These are phyloP conservation scores for Geranium brycei DNA, from an alignment of 345 rosid genomes.

Conservation along the genomic window DNA sequence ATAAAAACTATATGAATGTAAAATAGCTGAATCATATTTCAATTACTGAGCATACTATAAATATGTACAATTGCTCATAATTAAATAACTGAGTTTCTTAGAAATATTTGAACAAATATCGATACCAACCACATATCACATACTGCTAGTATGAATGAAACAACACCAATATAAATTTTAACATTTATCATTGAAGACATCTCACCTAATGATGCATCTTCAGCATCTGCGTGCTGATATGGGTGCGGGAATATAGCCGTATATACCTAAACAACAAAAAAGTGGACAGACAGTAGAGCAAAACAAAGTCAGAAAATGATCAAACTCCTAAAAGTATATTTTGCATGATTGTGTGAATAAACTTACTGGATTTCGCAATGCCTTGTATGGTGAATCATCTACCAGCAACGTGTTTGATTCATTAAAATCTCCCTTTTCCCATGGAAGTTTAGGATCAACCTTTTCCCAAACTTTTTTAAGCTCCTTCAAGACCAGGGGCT, in stretches of 20 bases:
- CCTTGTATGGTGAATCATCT: conserved; percentile 89
- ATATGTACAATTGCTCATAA: no score
- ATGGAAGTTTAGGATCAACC: conserved; percentile 43
- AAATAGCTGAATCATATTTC: no score
- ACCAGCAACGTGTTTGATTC: conserved; percentile 68
- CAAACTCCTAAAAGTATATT: neutral
- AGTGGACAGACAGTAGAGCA: conserved; percentile 2
- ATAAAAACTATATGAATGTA: no score
- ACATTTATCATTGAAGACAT: neutral
- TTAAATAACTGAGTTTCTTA: no score
- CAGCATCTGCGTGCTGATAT: conserved; percentile 30
- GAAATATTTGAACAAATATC: no score
- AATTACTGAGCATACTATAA: no score
- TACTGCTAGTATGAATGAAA: neutral
- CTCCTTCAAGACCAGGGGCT: conserved; percentile 63
- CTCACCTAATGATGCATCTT: conserved; percentile 56
- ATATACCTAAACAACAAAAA: conserved; percentile 31
- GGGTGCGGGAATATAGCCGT: conserved; percentile 70
- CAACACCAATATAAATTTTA: neutral
- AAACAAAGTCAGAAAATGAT: conserved; percentile 5
- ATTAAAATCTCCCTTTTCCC: conserved; percentile 49
- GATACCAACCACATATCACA: no score
- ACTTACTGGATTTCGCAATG: conserved; percentile 88
- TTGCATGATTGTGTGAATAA: neutral
- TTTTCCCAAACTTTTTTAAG: conserved; percentile 62